Evolutionary conservation across 129 eudicot genomes (phyloP).

Genomic region (Flaveria brownii): DNA sequence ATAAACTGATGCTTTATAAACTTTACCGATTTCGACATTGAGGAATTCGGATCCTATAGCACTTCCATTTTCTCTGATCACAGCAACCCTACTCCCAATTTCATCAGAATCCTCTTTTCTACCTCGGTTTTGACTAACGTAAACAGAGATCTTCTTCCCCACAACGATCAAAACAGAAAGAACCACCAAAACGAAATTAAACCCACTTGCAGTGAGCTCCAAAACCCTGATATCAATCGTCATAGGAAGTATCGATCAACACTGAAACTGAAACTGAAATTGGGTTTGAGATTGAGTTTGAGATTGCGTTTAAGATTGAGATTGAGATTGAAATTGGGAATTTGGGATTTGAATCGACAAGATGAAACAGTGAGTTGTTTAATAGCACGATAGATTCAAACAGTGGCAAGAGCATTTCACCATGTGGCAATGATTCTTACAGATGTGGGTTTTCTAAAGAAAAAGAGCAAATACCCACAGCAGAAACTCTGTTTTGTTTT

Average conservation of each 20-base stretch:
- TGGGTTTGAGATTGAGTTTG: too few species aligned
- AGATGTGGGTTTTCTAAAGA: slow-evolving; percentile 25
- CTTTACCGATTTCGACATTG: slow-evolving; percentile 53
- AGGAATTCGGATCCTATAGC: slow-evolving; percentile 39
- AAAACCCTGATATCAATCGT: slow-evolving; percentile 38
- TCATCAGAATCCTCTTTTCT: slow-evolving; percentile 48
- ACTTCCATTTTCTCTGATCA: slow-evolving; percentile 4
- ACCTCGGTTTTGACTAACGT: slow-evolving; percentile 37
- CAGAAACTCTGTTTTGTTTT: slow-evolving; percentile 26
- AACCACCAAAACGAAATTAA: slow-evolving; percentile 59
- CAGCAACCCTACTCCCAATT: slow-evolving; percentile 38
- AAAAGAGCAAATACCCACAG: slow-evolving; percentile 15
- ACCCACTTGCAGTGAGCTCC: slow-evolving; percentile 56
- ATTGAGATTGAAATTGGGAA: too few species aligned
- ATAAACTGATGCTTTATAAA: slow-evolving; percentile 56
- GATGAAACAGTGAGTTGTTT: too few species aligned
- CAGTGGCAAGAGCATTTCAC: slow-evolving; percentile 38
- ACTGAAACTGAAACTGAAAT: neutral
- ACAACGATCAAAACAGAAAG: slow-evolving; percentile 50
- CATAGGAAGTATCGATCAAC: slow-evolving; percentile 20
- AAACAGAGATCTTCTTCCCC: slow-evolving; percentile 44
- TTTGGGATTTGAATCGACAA: too few species aligned
- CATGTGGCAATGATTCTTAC: slow-evolving; percentile 30
- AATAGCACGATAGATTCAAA: neutral
- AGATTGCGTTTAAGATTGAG: too few species aligned